Base-by-base conservation (phyloP, 352 stramenopile species). In the Phytophthora aleatoria region DNA sequence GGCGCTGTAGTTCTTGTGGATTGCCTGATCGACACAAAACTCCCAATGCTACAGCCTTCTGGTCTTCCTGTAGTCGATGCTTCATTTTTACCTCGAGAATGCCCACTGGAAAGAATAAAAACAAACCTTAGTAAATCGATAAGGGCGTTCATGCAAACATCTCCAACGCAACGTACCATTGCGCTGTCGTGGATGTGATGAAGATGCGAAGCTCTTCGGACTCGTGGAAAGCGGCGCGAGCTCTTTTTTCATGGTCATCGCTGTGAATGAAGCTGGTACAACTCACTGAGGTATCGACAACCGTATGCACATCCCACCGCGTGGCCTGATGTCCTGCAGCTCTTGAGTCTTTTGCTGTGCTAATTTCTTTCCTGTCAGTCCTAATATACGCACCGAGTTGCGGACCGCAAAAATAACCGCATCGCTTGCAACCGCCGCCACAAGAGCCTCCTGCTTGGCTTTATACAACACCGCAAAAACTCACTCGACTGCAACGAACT, bases 11-110 rank as follows among this genome's bases (percentile, higher is more conserved):
- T 20, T 45, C 38, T 15, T 50, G 39, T 10, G 36, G n/a, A 31
- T 73, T 73, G 20, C 53, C 36, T 33, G 65, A 27, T 13, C 24
- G 60, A 44, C 50, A 67, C 27, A 85, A 26, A 13, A 69, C 69
- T 3, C 79, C 79, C 45, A 91, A 76, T 1, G 82, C 79, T 12
- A 89, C 71, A 11, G 82, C 67, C 15, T 69, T 66, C 13, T 69
- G 67, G 31, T 91, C 79, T 48, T 67, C 61, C 16, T 83, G 69
- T 38, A 91, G 71, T 7, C 82, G 77, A 35, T 87, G 72, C 64
- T 81, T 85, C 67, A 91, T 87, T 68, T 89, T 89, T 50, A 87
- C 76, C 51, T 91, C 82, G 42, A 91, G 67, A 3, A 91, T 61
- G 1, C 79, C 82, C 0, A 76, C 82, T 89, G 45, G 12, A 12